These are phyloP conservation scores for Spencermartinsiella europaea DNA, from an alignment of 805 yeast species.

Conservation along the genomic window DNA sequence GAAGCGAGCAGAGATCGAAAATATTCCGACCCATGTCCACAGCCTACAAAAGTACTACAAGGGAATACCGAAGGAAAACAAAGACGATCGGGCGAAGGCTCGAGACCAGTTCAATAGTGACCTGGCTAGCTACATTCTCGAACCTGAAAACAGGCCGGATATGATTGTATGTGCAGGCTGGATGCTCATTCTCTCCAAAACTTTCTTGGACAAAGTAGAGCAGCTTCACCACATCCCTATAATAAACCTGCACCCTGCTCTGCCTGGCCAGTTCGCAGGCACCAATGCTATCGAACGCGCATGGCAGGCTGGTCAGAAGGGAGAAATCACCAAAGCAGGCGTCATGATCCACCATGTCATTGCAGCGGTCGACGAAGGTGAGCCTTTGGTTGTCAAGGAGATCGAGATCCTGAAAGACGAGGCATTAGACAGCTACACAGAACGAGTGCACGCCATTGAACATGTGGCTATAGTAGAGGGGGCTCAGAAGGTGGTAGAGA, in stretches of 20 bases:
- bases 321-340: constrained; percentile 72
- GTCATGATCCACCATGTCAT: constrained; percentile 97
- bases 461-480: constrained; percentile 95
- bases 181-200: constrained; percentile 86
- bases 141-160: constrained; percentile 58
- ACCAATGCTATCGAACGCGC: constrained; percentile 96
- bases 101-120: constrained; percentile 73
- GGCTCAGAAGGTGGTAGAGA: constrained; percentile 54
- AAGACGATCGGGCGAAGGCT: constrained; percentile 49
- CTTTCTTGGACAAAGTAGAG: constrained; percentile 62
- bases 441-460: constrained; percentile 75
- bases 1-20: constrained; percentile 63
- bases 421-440: constrained; percentile 71
- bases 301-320: constrained; percentile 90
- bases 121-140: constrained; percentile 61
- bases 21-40: constrained; percentile 68
- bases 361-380: constrained; percentile 91
- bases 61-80: constrained; percentile 67
- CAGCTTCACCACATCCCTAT: constrained; percentile 57
- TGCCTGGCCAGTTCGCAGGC: constrained; percentile 96
- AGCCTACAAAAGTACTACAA: constrained; percentile 66
- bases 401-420: constrained; percentile 68
- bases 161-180: constrained; percentile 97
- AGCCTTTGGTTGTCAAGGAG: constrained; percentile 80
- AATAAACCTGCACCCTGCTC: constrained; percentile 92